Evolutionary conservation across 495 filamentous ascomycete species (phyloP).

Genomic region (Amphirosellinia nigrospora): DNA sequence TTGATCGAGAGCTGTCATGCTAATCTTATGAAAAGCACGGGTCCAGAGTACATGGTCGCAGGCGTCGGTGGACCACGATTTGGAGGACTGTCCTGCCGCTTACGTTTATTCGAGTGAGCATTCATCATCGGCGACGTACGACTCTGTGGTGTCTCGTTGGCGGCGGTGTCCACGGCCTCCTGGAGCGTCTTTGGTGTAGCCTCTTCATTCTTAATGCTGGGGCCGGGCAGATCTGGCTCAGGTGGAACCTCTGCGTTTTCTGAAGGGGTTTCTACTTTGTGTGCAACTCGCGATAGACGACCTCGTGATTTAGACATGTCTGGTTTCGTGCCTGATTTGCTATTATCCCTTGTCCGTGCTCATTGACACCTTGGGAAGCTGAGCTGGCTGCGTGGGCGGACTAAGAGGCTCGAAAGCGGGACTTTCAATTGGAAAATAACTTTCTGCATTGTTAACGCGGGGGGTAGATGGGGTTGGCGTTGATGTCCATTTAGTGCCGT

Average conservation of each 20-base stretch:
- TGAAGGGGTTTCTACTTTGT: conserved; percentile 44
- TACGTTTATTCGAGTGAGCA: conserved; percentile 47
- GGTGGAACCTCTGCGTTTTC: conserved; percentile 60
- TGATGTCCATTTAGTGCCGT: conserved; percentile 56
- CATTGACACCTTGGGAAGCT: conserved; percentile 35
- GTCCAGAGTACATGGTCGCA: conserved; percentile 70
- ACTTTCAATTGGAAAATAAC: conserved; percentile 40
- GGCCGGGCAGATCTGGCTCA: conserved; percentile 51
- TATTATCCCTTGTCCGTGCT: conserved; percentile 37
- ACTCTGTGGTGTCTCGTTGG: conserved; percentile 48
- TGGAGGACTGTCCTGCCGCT: conserved; percentile 51
- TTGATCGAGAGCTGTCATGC: conserved; percentile 80
- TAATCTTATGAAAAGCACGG: conserved; percentile 79
- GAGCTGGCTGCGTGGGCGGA: conserved; percentile 48
- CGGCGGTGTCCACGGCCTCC: conserved; percentile 56
- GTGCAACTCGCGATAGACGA: conserved; percentile 40
- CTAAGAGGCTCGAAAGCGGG: conserved; percentile 56
- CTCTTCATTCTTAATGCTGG: conserved; percentile 72
- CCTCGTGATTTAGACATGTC: conserved; percentile 43
- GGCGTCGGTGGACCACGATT: conserved; percentile 49
- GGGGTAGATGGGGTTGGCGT: conserved; percentile 56
- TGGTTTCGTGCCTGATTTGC: conserved; percentile 33
- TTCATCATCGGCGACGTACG: conserved; percentile 30
- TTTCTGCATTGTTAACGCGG: conserved; percentile 33
- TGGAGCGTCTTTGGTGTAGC: conserved; percentile 62